Base-by-base conservation (phyloP, 208 protist species). In the Wallacemonas collosoma region DNA sequence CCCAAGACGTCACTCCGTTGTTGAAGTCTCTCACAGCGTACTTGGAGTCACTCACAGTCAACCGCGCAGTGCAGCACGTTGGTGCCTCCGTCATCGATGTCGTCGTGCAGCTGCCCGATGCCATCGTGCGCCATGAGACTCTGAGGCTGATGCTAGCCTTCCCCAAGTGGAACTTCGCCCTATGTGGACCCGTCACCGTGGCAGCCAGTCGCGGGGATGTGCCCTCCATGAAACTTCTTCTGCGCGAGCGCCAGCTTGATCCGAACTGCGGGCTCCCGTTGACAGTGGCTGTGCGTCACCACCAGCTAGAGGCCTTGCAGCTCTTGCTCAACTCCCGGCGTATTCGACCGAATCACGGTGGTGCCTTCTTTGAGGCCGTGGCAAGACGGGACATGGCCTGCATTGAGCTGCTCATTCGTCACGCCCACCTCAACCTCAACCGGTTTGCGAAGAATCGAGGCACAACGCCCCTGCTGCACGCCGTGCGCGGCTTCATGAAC, bases 261-360 rank as follows among this genome's bases (percentile, higher is more conserved):
- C 75, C 79, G 47, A 88, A 88, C 79, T 50, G 65, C 15, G 83
- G 83, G 68, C 85, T 79, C 57, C 83, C 83, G 1, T 73, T 88
- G 26, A 66, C 57, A 0, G 47, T 80, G 14, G 83, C 83, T 12
- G 80, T 88, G 55, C 76, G 69, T 12, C 53, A 55, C 6, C 48
- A 68, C 11, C 79, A 79, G 62, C 44, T 76, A n/a, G 73, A 57
- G 36, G 36, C 47, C 2, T 56, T 83, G 74, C 51, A 66, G 43
- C 39, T 64, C 40, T 70, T 80, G 36, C 67, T 88, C 17, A 54
- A 71, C 2, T 65, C 71, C 38, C 66, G 51, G 26, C 82, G 79
- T 41, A 79, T 88, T 12, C 51, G 62, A 1, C 72, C 79, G 14
- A 88, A 88, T 61, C 80, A 85, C 58, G 79, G 83, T 39, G 61